A percentile compares a stretch with the other conserved stretches of the same genome.
Evolutionary conservation across 257 asterid species (phyloP).

Genomic region (Solanum gandarillasii): DNA sequence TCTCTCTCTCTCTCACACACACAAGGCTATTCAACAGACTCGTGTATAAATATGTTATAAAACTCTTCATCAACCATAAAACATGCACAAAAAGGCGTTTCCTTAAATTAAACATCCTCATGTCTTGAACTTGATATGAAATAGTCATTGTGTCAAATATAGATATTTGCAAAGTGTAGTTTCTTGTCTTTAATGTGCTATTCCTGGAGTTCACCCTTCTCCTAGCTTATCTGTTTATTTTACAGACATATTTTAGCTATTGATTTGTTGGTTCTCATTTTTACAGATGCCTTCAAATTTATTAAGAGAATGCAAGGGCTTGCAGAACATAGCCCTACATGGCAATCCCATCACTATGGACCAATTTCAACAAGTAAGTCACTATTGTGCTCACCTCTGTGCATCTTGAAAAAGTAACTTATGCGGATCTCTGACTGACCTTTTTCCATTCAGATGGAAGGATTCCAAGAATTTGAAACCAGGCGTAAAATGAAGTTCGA

Average conservation of each 20-base stretch:
- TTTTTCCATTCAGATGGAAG: conserved; percentile 57
- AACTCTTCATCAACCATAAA: not conserved
- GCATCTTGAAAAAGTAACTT: not conserved
- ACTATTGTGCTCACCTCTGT: not conserved
- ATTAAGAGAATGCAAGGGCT: conserved; percentile 69
- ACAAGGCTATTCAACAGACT: not conserved
- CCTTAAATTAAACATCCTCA: not conserved
- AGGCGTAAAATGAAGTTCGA: conserved; percentile 84
- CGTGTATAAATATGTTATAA: not conserved
- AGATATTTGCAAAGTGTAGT: not conserved
- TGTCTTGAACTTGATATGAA: not conserved
- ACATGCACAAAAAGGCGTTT: not conserved
- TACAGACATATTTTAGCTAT: not conserved
- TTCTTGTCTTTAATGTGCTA: not conserved
- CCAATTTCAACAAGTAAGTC: conserved; percentile 66
- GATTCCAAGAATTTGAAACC: conserved; percentile 73
- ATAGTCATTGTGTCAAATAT: not conserved
- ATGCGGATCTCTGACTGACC: not conserved
- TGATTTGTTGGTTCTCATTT: not conserved
- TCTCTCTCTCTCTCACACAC: not conserved
- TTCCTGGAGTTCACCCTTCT: not conserved
- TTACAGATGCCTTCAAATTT: conserved; percentile 69
- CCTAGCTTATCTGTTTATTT: not conserved
- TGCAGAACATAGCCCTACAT: conserved; percentile 82
- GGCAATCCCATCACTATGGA: conserved; percentile 94